Base-by-base conservation (phyloP, 345 rosid genomes). In the Aethionema arabicum region DNA sequence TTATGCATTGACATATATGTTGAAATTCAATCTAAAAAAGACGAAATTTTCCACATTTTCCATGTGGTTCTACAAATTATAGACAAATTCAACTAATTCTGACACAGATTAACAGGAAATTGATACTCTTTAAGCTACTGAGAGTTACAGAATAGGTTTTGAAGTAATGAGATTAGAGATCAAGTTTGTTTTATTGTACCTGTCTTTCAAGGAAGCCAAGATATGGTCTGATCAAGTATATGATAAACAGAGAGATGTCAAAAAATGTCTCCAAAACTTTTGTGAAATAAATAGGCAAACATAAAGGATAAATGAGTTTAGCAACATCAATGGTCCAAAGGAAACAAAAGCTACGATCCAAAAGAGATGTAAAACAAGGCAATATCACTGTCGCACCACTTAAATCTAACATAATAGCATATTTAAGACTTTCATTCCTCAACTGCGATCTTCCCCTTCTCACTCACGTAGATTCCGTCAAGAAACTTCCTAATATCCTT, bases 401-500 rank as follows among this genome's bases (percentile, higher is more conserved):
- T 42, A 15, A 67, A 57, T n/a, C 33, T 50, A 51, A 59, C 13
- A 32, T 7, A 66, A 35, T 35, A 35, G 32, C 42, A 56, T 15
- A 44, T 48, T 33, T 21, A 35, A 42, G 27, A 59, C 39, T 27
- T 61, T 78, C 77, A 81, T 61, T 82, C 78, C 29, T 77, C 85
- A 32, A 33, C 79, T 0, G 40, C 72, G 14, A 83, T 74, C 54
- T 72, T 79, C 41, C 82, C 78, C 72, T 64, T 83, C 77, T 83
- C 83, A 27, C 83, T 81, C 30, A 83, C 80, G 54, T 83, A 83
- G 69, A 83, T 81, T 50, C 88, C 88, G 31, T 83, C 88, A 54
- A 83, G 85, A 60, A 80, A 80, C 69, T 80, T 83, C 58, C 88
- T 72, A 8, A 83, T 83, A 64, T 81, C 85, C 68, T 83, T 83